Base-by-base conservation (phyloP, 2,329 filamentous ascomycete species). In the Cadophora malorum region DNA sequence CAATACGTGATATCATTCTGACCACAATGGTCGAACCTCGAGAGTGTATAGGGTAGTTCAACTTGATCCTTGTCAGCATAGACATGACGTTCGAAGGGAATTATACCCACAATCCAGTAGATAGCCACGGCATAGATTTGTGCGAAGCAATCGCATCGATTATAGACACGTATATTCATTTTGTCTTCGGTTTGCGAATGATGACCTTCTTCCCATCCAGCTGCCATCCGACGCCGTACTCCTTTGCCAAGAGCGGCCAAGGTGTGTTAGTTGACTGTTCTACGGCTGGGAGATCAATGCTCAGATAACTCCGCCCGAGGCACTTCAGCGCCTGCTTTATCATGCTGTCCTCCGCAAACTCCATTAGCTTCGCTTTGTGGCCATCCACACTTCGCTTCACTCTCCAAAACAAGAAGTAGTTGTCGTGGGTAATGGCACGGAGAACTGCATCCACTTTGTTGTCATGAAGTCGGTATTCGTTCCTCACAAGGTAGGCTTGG, bases 201-300 rank as follows among this genome's bases (percentile, higher is more conserved):
- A 94, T 83, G 38, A 97, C 90, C 75, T 82, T 91, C 53, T 86
- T 84, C 4, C 86, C 90, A 50, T 92, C 89, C 74, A 92, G 81
- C 76, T 94, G 88, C 96, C 96, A 99, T 0, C 94, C 94, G 1
- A 98, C 91, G 2, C 89, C 89, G 76, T 92, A 88, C 71, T 86
- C 83, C 41, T 86, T 84, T 67, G 81, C 85, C 75, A 98, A 80
- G 62, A 88, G 87, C 12, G 87, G 83, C 94, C 95, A 99, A n/a
- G 80, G 82, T 73, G 86, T 83, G 59, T 88, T 88, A 4, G 91
- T 85, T 67, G 87, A 85, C 76, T 84, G 85, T 80, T 96, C 92
- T 62, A 97, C 80, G 78, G 90, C 93, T 3, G 77, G 77, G 67
- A 86, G 79, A 64, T 93, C 91, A 9, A 93, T 90, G 23, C 81